These are phyloP conservation scores for Didymella exigua DNA, from an alignment of 2,329 filamentous ascomycete genomes.

Conservation along the genomic window DNA sequence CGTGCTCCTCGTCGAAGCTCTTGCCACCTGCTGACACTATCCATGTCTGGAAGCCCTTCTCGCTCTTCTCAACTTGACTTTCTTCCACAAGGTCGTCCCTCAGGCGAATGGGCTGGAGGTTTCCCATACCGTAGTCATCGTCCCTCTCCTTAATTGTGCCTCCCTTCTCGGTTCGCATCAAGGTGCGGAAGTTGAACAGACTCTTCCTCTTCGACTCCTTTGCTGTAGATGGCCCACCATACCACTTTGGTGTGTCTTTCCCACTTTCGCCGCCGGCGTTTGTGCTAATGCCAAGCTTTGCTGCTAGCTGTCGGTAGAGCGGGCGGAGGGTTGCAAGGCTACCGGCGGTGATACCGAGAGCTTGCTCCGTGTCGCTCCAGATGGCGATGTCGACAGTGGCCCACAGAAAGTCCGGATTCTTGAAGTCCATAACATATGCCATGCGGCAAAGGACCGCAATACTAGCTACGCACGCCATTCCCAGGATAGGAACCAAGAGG, in stretches of 20 bases:
- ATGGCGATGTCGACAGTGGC: slow-evolving; percentile 47
- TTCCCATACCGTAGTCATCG: slow-evolving; percentile 33
- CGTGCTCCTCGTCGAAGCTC: slow-evolving; percentile 34
- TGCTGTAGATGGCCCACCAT: slow-evolving; percentile 13
- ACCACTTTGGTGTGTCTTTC: slow-evolving; percentile 29
- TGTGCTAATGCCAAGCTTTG: slow-evolving; percentile 29
- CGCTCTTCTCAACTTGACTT: slow-evolving; percentile 24
- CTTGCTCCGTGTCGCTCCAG: slow-evolving; percentile 47
- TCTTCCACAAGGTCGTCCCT: slow-evolving; percentile 34
- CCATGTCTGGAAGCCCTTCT: slow-evolving; percentile 38
- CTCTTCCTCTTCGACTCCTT: slow-evolving; percentile 26
- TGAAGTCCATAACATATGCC: slow-evolving; percentile 45
- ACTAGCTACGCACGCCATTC: slow-evolving; percentile 57
- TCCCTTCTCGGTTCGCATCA: slow-evolving; percentile 32
- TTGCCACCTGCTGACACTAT: slow-evolving; percentile 35
- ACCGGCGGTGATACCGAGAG: slow-evolving; percentile 46
- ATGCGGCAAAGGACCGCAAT: slow-evolving; percentile 44
- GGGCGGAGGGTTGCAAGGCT: slow-evolving; percentile 47
- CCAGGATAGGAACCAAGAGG: slow-evolving; percentile 55
- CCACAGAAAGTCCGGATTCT: slow-evolving; percentile 43
- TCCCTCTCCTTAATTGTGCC: slow-evolving; percentile 20
- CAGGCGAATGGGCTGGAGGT: slow-evolving; percentile 33
- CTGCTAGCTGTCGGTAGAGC: slow-evolving; percentile 37
- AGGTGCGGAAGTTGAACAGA: slow-evolving; percentile 31
- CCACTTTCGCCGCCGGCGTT: slow-evolving; percentile 19